Conservation (phyloP, 345 rosid species). For the Geranium brycei region DNA sequence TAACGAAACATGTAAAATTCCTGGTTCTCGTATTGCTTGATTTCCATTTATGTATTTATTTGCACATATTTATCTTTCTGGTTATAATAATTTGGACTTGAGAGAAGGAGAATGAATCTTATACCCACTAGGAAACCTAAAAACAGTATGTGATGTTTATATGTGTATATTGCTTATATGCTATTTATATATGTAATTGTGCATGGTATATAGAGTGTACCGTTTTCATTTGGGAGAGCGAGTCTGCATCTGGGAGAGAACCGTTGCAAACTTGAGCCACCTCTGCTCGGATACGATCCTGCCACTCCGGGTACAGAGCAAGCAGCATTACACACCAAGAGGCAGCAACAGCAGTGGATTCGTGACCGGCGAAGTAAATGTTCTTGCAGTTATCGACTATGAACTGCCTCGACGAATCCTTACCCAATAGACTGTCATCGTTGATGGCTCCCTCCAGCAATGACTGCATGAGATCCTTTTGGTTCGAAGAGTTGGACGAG, state of each 20-base stretch:
- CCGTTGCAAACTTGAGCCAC: conserved; percentile 29
- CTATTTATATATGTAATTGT: background rate
- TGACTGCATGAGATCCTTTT: conserved; percentile 56
- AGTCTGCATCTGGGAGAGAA: conserved; percentile 29
- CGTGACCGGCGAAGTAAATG: conserved; percentile 78
- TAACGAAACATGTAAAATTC: no score
- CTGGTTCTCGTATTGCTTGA: no score
- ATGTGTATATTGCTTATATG: background rate
- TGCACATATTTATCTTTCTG: no score
- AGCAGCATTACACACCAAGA: conserved; percentile 86
- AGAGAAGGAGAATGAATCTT: no score
- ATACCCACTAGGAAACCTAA: no score
- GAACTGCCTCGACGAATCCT: conserved; percentile 37
- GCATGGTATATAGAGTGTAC: conserved; percentile 15
- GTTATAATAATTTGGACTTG: no score
- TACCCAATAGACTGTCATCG: conserved; percentile 13
- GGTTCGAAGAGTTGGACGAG: conserved; percentile 15
- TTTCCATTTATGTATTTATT: no score
- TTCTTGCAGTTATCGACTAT: conserved; percentile 79
- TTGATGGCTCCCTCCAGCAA: conserved; percentile 51
- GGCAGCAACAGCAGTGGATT: conserved; percentile 57
- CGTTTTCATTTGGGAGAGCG: conserved; percentile 38
- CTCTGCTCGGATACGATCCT: conserved; percentile 42
- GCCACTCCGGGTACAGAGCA: conserved; percentile 68
- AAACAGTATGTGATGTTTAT: background rate